Evolutionary conservation across 2,329 filamentous ascomycete genomes (phyloP), one percentile per base, ranked within the genome.

Genomic region (Epichloe festucae): DNA sequence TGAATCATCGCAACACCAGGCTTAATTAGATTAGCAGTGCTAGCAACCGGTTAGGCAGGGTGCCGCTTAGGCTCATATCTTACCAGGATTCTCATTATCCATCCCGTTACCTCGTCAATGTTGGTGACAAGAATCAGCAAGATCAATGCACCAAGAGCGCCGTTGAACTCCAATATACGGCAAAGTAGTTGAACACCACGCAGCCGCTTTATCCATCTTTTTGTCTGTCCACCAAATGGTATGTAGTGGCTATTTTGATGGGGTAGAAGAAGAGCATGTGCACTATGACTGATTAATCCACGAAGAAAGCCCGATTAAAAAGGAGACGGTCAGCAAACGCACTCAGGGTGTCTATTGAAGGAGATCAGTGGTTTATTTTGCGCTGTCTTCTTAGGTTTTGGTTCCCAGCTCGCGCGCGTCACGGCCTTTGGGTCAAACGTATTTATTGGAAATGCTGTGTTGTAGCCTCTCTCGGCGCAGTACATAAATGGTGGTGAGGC

Each of bases 301-400:
- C 46, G 36, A 39, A 47, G n/a, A 46, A 40, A 36, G 34, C 3
- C 15, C 41, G 47, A 12, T 35, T 15, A 12, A n/a, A 11, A 17
- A 38, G 15, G 27, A 48, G 35, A 48, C n/a, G 42, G 7, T 31
- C 23, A 19, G 23, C 31, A 23, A 17, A 71, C 81, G 63, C 76
- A 89, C 84, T 96, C 89, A 1, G 90, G 89, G 67, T 95, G 90
- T 53, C 79, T 77, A 66, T 94, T 93, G 73, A 95, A 85, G 54
- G 85, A 78, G 56, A 96, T 70, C 56, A 94, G 70, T 12, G 89
- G 89, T 0, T 89, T 89, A 50, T 86, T 75, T 44, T 75, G 77
- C 73, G 85, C 84, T 42, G 79, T 75, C 61, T 76, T 82, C 27
- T 70, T 73, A 41, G 78, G 72, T 50, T 79, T 78, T 12, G 80